A percentile compares a stretch with the other conserved stretches of the same genome.
phyloP scores from a whole-genome alignment of 2,329 filamentous ascomycete species.

The Dichotomopilus funicola region DNA sequence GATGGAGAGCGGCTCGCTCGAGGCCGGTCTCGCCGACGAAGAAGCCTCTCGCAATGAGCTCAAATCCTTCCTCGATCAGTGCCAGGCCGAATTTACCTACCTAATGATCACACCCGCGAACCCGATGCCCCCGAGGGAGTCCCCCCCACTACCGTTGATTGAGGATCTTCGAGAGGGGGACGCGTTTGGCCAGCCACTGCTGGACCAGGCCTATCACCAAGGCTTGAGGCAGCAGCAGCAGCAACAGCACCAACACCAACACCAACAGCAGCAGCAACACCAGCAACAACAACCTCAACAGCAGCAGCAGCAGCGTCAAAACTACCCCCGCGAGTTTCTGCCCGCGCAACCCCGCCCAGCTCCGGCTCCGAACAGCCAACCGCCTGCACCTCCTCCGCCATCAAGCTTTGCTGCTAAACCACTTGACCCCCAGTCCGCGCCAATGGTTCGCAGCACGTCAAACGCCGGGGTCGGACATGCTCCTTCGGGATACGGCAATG shows the following conservation, averaged over 20 bases:
- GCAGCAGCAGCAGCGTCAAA: slow-evolving; percentile 31
- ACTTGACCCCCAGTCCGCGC: slow-evolving; percentile 37
- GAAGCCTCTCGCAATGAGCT: slow-evolving; percentile 47
- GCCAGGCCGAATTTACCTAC: slow-evolving; percentile 60
- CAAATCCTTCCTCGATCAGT: slow-evolving; percentile 57
- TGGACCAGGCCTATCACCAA: slow-evolving; percentile 31
- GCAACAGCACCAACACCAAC: slow-evolving; percentile 45
- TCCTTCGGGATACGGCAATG: slow-evolving; percentile 34
- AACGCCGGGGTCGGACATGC: slow-evolving; percentile 31
- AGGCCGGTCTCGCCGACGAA: slow-evolving; percentile 39
- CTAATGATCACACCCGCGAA: slow-evolving; percentile 63
- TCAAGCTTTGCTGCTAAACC: slow-evolving; percentile 31
- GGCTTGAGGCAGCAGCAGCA: slow-evolving; percentile 41
- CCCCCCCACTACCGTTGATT: slow-evolving; percentile 50
- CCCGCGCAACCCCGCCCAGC: slow-evolving; percentile 40
- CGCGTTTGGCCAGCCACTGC: slow-evolving; percentile 32
- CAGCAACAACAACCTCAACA: not conserved
- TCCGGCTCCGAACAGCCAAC: slow-evolving; percentile 51
- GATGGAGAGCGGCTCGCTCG: slow-evolving; percentile 42
- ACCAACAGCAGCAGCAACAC: slow-evolving; percentile 26
- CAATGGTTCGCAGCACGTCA: slow-evolving; percentile 48
- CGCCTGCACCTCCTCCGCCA: slow-evolving; percentile 44
- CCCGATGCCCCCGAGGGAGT: slow-evolving; percentile 58
- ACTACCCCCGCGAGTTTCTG: slow-evolving; percentile 50
- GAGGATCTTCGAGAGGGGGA: slow-evolving; percentile 54